A percentile compares a stretch with the other conserved stretches of the same genome.
Conservation (phyloP, 208 protist genomes). For the Entamoeba nuttalli region DNA sequence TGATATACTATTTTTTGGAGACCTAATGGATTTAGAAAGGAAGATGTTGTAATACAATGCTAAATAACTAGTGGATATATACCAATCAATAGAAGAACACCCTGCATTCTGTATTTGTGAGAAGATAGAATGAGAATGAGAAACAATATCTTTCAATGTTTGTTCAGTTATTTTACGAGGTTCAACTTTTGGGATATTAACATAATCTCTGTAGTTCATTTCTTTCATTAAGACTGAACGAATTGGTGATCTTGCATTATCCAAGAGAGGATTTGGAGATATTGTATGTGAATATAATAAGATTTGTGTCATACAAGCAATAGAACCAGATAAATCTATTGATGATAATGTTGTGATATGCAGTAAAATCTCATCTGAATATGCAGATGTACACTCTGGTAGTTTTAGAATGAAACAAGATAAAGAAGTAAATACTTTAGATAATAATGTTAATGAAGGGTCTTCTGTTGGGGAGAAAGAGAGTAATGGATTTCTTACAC, state of each 20-base stretch:
- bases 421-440: background rate
- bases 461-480: background rate
- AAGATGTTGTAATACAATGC: background rate
- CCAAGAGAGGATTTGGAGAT: background rate
- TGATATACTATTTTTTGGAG: background rate
- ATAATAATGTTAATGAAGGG: background rate
- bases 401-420: background rate
- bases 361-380: background rate
- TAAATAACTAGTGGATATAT: background rate
- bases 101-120: background rate
- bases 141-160: background rate
- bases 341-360: background rate
- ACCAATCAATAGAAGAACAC: background rate
- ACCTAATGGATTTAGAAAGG: background rate
- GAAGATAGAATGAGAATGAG: background rate
- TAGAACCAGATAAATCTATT: background rate
- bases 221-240: background rate
- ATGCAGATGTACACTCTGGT: background rate
- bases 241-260: background rate
- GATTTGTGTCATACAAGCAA: background rate
- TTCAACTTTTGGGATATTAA: background rate
- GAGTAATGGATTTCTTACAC: background rate
- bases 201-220: background rate
- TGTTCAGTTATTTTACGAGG: background rate
- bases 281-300: background rate